Evolutionary conservation across 2,329 filamentous ascomycete species (phyloP).

Genomic region (Cladosporium sp.): DNA sequence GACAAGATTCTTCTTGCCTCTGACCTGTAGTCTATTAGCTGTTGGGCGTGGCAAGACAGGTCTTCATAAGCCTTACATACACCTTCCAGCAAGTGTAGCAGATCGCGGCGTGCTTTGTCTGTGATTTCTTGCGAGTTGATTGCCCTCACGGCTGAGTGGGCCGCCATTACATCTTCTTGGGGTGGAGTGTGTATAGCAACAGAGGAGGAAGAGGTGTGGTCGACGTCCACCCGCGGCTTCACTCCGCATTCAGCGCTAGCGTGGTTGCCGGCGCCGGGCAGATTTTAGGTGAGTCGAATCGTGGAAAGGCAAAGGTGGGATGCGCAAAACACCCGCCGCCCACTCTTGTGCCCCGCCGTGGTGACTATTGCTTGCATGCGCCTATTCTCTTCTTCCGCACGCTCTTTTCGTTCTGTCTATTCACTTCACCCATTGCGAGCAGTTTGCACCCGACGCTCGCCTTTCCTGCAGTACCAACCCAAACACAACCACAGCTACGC

Average conservation of each 20-base stretch:
- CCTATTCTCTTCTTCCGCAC: slow-evolving; percentile 10
- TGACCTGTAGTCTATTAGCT: slow-evolving; percentile 63
- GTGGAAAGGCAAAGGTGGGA: slow-evolving; percentile 9
- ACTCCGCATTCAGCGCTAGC: slow-evolving; percentile 2
- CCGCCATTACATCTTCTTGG: slow-evolving; percentile 37
- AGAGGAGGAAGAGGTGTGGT: slow-evolving; percentile 5
- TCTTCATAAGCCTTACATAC: slow-evolving; percentile 64
- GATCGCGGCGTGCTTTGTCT: slow-evolving; percentile 81
- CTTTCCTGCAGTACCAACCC: slow-evolving; percentile 7
- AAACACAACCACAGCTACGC: slow-evolving; percentile 12
- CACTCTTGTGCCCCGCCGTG: slow-evolving; percentile 14
- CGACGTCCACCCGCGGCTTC: neutral
- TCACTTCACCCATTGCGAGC: neutral
- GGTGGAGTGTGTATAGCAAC: neutral
- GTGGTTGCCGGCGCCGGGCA: slow-evolving; percentile 6
- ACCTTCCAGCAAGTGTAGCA: slow-evolving; percentile 87
- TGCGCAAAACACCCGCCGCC: slow-evolving; percentile 10
- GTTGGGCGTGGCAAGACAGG: neutral
- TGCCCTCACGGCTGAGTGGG: slow-evolving; percentile 57
- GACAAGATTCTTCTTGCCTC: slow-evolving; percentile 97
- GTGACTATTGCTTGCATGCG: slow-evolving; percentile 18
- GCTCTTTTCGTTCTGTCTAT: slow-evolving; percentile 18
- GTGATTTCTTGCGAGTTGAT: slow-evolving; percentile 76
- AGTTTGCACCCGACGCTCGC: slow-evolving; percentile 5
- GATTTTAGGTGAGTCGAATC: slow-evolving; percentile 15